Evolutionary conservation across 2,329 filamentous ascomycete species (phyloP), one percentile per base, ranked within the genome.

Genomic region (Fusarium robinianum): DNA sequence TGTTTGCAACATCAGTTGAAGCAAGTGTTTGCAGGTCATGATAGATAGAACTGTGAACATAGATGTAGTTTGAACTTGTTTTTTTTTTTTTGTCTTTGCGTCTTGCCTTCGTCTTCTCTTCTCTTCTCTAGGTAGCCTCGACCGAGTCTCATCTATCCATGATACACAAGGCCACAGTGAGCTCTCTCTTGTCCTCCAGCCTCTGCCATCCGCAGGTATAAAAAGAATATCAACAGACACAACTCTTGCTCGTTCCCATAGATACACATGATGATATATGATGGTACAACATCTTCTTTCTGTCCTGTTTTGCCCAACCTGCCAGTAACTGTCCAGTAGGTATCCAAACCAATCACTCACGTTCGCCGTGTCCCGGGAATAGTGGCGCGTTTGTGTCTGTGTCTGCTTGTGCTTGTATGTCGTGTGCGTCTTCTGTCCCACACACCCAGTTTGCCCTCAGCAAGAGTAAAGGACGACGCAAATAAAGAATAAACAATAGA

Each of bases 181-280:
- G 42, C 18, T 41, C 25, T 41, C 53, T 44, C 56, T 51, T 43
- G 40, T 43, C n/a, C 53, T 39, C 47, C 56, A 41, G 15, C 56
- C 51, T 15, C 14, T 32, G 31, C 33, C 36, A 19, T 40, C 22
- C 36, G 29, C 24, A 50, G 32, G 39, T 25, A 32, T 30, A 16
- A 24, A 37, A 14, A 35, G 26, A 44, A n/a, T 31, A 31, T 25
- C 16, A 30, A 16, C 26, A 37, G 18, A 34, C n/a, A n/a, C n/a
- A n/a, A n/a, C n/a, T n/a, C n/a, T n/a, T n/a, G n/a, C n/a, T n/a
- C n/a, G 26, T 42, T 19, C 18, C 18, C 47, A 32, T 24, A 21
- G 36, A 50, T 44, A 52, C 52, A 57, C 46, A 51, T 51, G 39
- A 53, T 57, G 51, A 44, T 58, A 60, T 53, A 60, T 40, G 51